A percentile compares a stretch with the other conserved stretches of the same genome.
These are phyloP conservation scores for Pythium dissotocum DNA, from an alignment of 352 stramenopile genomes.

Conservation along the genomic window DNA sequence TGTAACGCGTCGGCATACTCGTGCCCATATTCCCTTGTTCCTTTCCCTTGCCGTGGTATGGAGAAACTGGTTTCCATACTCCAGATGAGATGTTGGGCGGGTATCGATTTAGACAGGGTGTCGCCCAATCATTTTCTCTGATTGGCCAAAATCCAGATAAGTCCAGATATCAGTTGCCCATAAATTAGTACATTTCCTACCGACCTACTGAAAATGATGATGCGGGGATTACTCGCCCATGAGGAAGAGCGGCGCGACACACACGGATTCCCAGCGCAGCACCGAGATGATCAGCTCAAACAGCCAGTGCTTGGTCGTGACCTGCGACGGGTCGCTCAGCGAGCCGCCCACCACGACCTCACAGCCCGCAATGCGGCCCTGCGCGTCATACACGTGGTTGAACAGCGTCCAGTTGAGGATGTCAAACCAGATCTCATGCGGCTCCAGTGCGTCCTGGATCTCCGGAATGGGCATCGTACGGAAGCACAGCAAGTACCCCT, in stretches of 20 bases:
- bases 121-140: neutral
- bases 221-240: neutral
- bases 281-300: constrained; percentile 70
- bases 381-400: constrained; percentile 47
- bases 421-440: constrained; percentile 63
- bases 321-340: constrained; percentile 47
- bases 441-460: constrained; percentile 40
- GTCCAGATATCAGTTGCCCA: neutral
- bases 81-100: neutral
- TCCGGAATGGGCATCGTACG: constrained; percentile 54
- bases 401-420: constrained; percentile 68
- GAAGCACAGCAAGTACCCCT: constrained; percentile 62
- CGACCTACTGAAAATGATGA: neutral
- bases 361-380: constrained; percentile 38
- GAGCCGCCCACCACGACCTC: constrained; percentile 58
- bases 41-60: neutral
- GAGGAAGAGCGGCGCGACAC: constrained; percentile 30
- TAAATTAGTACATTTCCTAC: constrained; percentile 3
- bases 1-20: neutral
- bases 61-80: constrained; percentile 1
- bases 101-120: neutral
- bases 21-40: constrained; percentile 9
- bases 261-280: constrained; percentile 48
- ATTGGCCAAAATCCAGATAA: neutral
- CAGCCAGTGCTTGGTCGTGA: constrained; percentile 60